phyloP scores from a whole-genome alignment of 768 basidiomycete species.

The Gymnopilus junonius region DNA sequence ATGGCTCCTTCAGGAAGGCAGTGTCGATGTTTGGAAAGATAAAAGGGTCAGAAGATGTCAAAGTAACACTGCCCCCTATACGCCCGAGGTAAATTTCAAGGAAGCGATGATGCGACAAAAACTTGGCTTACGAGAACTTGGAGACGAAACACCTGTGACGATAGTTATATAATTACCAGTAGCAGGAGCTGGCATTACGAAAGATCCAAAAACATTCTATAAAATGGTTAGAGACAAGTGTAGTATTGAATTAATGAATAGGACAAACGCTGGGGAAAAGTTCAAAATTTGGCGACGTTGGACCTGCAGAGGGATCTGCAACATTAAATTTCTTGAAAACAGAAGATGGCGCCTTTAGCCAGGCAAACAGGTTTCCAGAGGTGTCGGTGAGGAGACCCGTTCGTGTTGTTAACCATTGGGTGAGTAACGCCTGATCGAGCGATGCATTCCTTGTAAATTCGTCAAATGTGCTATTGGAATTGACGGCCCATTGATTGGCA shows the following conservation, averaged over 20 bases:
- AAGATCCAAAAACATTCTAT: not conserved
- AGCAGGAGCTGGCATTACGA: not conserved
- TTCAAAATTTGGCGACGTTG: too few relatives aligned
- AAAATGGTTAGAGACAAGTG: too few relatives aligned
- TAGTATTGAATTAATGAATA: too few relatives aligned
- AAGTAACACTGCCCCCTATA: conserved; percentile 15
- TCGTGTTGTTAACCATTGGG: conserved; percentile 29
- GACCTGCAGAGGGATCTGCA: conserved; percentile 35
- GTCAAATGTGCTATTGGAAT: conserved; percentile 24
- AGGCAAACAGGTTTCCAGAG: conserved; percentile 17
- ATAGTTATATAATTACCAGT: conserved; percentile 1
- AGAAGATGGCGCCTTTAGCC: conserved; percentile 22
- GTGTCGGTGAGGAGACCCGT: conserved; percentile 27
- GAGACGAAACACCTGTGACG: not conserved
- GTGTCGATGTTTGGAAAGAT: conserved; percentile 14
- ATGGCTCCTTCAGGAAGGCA: not conserved
- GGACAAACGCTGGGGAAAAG: too few relatives aligned
- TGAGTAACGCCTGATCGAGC: conserved; percentile 13
- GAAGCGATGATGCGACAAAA: not conserved
- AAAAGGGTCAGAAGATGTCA: conserved; percentile 16
- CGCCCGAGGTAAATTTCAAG: not conserved
- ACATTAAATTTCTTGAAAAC: conserved; percentile 19
- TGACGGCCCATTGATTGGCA: conserved; percentile 21
- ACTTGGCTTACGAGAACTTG: too few relatives aligned
- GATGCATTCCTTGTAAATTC: conserved; percentile 16